A percentile compares a stretch with the other conserved stretches of the same genome.
phyloP scores from a whole-genome alignment of 2,329 filamentous ascomycete species.

The Pochonia chlamydosporia region DNA sequence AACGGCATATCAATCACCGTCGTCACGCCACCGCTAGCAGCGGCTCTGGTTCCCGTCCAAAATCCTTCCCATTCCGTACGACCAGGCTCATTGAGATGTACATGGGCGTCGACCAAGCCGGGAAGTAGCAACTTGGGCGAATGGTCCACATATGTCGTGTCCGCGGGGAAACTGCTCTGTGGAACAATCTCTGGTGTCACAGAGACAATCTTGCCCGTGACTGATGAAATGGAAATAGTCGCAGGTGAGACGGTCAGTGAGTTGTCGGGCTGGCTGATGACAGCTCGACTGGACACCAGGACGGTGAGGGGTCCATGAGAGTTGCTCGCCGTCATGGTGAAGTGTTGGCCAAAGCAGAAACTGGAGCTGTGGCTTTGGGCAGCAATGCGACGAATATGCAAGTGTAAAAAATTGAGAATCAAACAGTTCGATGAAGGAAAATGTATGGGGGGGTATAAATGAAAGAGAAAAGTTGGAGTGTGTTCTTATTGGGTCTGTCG shows the following conservation, averaged over 20 bases:
- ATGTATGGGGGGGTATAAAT: not conserved
- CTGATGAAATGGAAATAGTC: slow-evolving; percentile 72
- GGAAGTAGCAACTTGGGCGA: slow-evolving; percentile 81
- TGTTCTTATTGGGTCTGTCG: not conserved
- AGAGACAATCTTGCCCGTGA: slow-evolving; percentile 77
- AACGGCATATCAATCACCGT: slow-evolving; percentile 97
- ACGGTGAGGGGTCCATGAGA: slow-evolving; percentile 53
- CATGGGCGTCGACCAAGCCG: slow-evolving; percentile 91
- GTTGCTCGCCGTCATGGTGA: slow-evolving; percentile 23
- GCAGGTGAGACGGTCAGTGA: slow-evolving; percentile 65
- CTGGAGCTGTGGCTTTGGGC: not conserved
- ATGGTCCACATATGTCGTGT: slow-evolving; percentile 73
- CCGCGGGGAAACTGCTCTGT: slow-evolving; percentile 63
- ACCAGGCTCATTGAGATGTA: slow-evolving; percentile 95
- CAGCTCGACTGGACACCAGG: slow-evolving; percentile 75
- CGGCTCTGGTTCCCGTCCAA: slow-evolving; percentile 87
- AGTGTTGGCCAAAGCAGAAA: slow-evolving; percentile 7
- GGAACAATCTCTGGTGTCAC: slow-evolving; percentile 72
- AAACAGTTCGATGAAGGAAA: not conserved
- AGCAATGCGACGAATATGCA: not conserved
- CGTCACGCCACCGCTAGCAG: slow-evolving; percentile 91
- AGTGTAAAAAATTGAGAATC: not conserved
- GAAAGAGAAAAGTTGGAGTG: not conserved
- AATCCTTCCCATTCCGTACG: slow-evolving; percentile 99
- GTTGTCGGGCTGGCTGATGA: slow-evolving; percentile 65